These are phyloP conservation scores for Arthrinium puccinioides DNA, from an alignment of 2,329 filamentous ascomycete genomes.

Conservation along the genomic window DNA sequence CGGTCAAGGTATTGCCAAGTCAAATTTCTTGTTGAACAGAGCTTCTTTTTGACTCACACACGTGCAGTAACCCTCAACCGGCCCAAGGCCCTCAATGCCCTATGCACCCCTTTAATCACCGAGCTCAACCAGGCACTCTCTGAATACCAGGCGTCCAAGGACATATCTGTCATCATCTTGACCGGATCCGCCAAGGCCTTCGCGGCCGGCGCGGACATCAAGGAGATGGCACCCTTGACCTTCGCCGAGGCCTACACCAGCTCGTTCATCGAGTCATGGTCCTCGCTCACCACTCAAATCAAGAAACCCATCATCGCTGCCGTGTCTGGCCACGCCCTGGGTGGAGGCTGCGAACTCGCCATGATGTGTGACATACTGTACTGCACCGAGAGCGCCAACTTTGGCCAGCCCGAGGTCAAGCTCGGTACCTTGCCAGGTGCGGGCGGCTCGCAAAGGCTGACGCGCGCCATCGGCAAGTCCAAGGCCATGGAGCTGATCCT, in stretches of 20 bases:
- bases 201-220: constrained; percentile 95
- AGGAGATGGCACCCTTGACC: constrained; percentile 92
- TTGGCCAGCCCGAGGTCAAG: constrained; percentile 97
- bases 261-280: constrained; percentile 96
- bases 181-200: constrained; percentile 89
- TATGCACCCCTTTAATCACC: constrained; percentile 81
- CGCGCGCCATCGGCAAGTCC: constrained; percentile 73
- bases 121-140: constrained; percentile 79
- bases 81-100: constrained; percentile 90
- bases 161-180: constrained; percentile 70
- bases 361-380: constrained; percentile 98
- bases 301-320: constrained; percentile 94
- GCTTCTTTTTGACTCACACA: constrained; percentile 5
- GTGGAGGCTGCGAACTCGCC: constrained; percentile 91
- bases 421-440: constrained; percentile 88
- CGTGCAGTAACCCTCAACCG: constrained; percentile 79
- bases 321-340: constrained; percentile 89
- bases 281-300: constrained; percentile 70
- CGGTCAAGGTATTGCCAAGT: constrained; percentile 58
- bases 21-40: background rate
- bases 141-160: constrained; percentile 61
- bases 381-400: constrained; percentile 77
- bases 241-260: constrained; percentile 82
- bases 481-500: constrained; percentile 88
- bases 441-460: constrained; percentile 84